Conservation (phyloP, 805 yeast genomes). For the Kazachstania psychrophila region DNA sequence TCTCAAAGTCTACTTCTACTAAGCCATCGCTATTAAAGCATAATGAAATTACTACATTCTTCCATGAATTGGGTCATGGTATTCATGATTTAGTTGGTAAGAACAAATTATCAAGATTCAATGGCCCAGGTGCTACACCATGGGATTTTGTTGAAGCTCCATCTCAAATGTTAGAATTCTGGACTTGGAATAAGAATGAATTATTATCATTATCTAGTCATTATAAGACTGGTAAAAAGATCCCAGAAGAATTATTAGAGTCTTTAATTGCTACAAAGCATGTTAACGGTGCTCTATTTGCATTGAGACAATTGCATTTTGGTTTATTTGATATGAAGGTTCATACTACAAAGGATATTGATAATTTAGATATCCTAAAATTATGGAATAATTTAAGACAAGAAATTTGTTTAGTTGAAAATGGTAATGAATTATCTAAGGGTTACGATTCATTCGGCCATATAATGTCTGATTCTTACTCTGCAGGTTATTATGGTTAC, state of each 20-base stretch:
- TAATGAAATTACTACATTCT: conserved; percentile 69
- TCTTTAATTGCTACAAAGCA: conserved; percentile 57
- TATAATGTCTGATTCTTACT: conserved; percentile 72
- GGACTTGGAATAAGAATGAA: conserved; percentile 71
- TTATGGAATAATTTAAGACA: conserved; percentile 62
- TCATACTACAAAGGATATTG: conserved; percentile 46
- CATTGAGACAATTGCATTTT: conserved; percentile 69
- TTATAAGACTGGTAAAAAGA: conserved; percentile 48
- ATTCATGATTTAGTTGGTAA: conserved; percentile 67
- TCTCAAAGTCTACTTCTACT: conserved; percentile 59
- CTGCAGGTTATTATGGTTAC: conserved; percentile 80
- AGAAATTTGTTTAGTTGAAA: conserved; percentile 49
- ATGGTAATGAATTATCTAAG: conserved; percentile 46
- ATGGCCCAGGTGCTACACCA: conserved; percentile 63
- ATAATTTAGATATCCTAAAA: conserved; percentile 38
- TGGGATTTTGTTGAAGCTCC: conserved; percentile 91
- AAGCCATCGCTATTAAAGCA: conserved; percentile 73
- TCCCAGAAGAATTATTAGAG: conserved; percentile 48
- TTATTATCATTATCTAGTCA: conserved; percentile 55
- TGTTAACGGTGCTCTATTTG: conserved; percentile 65
- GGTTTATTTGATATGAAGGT: conserved; percentile 69
- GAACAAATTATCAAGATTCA: conserved; percentile 57
- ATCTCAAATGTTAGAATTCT: conserved; percentile 79
- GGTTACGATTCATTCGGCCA: conserved; percentile 78
- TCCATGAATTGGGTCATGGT: conserved; percentile 88